Evolutionary conservation across 768 basidiomycete genomes (phyloP).

Genomic region (Kwoniella botswanensis): DNA sequence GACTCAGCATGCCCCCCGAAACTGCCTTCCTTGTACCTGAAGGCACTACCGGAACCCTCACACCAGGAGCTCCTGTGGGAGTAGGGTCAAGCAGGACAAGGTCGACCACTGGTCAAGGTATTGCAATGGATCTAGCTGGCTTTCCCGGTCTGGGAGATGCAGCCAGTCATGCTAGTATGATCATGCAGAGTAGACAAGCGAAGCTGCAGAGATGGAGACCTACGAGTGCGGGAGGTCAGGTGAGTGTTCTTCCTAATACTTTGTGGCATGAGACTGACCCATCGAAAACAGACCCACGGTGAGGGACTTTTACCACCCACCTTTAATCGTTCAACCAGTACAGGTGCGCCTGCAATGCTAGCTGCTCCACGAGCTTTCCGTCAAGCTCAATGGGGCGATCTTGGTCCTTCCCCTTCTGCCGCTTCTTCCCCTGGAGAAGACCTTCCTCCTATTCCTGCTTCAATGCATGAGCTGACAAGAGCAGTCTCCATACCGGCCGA

Average conservation of each 20-base stretch:
- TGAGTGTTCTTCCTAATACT: constrained; percentile 11
- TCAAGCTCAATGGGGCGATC: constrained; percentile 37
- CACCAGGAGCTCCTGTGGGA: constrained; percentile 16
- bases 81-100: constrained; percentile 12
- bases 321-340: constrained; percentile 46
- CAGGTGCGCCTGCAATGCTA: constrained; percentile 47
- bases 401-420: constrained; percentile 14
- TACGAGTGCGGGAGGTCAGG: constrained; percentile 34
- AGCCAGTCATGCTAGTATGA: constrained; percentile 57
- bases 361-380: constrained; percentile 34
- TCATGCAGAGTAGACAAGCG: constrained; percentile 60
- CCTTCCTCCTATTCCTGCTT: constrained; percentile 32
- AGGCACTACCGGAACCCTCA: constrained; percentile 18
- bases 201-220: constrained; percentile 60
- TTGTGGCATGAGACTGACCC: background rate
- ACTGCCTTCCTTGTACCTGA: constrained; percentile 14
- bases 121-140: constrained; percentile 48
- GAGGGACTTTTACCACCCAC: constrained; percentile 36
- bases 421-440: constrained; percentile 44
- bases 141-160: constrained; percentile 44
- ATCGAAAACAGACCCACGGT: constrained; percentile 9
- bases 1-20: constrained; percentile 32
- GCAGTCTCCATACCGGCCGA: constrained; percentile 17
- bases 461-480: constrained; percentile 26
- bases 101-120: constrained; percentile 24